Evolutionary conservation across 805 yeast genomes (phyloP), one percentile per base, ranked within the genome.

Genomic region (Nakazawaea ishiwadae): DNA sequence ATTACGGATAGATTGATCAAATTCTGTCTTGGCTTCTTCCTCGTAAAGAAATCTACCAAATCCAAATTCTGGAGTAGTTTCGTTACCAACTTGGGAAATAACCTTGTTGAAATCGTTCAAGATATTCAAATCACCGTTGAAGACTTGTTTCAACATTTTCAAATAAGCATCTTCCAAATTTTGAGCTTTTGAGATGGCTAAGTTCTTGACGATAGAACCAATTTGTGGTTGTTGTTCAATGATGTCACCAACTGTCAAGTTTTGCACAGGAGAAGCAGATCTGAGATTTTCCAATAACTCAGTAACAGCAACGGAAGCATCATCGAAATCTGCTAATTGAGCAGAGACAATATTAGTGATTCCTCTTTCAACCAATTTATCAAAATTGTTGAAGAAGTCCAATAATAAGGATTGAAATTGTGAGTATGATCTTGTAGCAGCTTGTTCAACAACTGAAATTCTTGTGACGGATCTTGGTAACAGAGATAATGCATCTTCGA

Each of bases 1-100:
- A 17, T 60, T 54, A 47, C 69, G 65, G 7, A 79, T 77, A 37
- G 69, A 54, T 8, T 60, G 54, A 12, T 74, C 51, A 48, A 82
- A 67, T 20, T 63, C 60, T 20, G 59, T 54, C 41, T 75, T 73
- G 47, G 73, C 70, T 50, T 78, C 78, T 51, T 77, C 73, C 29
- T 65, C 64, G 39, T 73, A 75, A 51, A 89, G 62, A 56, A 71
- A 88, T 20, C 76, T 65, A 60, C 98, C 98, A 51, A 75, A 86
- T 7, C 96, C 96, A 55, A 68, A 90, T 62, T 89, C 97, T 18
- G 97, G 98, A 39, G 79, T 75, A 15, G 78, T 55, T 26, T 63
- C 61, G 23, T 56, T 55, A 4, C 77, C 75, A 39, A 67, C 64
- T 33, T 69, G 65, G 37, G 56, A 51, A 16, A 58, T 53, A 27